phyloP scores from a whole-genome alignment of 306 rosid genomes.

The Pterocarpus santalinus region DNA sequence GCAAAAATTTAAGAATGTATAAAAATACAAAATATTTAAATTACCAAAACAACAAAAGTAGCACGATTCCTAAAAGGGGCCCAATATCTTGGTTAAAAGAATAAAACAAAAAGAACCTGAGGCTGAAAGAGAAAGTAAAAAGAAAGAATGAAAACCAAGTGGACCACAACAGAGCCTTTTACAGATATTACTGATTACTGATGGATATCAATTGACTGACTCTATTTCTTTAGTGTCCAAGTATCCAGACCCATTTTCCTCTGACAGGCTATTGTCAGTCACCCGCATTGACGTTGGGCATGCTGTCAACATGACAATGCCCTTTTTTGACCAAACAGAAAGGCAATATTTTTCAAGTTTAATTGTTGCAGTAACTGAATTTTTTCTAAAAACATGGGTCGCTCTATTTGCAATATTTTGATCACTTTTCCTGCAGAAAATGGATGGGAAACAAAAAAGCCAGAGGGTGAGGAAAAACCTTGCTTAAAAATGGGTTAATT shows the following conservation, averaged over 20 bases:
- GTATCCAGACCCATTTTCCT: slow-evolving; percentile 16
- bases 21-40: not conserved
- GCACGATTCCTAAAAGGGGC: slow-evolving; percentile 18
- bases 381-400: not conserved
- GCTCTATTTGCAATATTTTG: not conserved
- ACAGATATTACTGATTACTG: not conserved
- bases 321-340: slow-evolving; percentile 5
- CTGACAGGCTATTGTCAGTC: slow-evolving; percentile 22
- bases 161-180: slow-evolving; percentile 14
- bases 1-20: not conserved
- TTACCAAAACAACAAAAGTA: not conserved
- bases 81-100: slow-evolving; percentile 24
- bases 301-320: slow-evolving; percentile 9
- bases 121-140: not conserved
- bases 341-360: not conserved
- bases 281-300: not conserved
- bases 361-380: not conserved
- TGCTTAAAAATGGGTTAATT: slow-evolving; percentile 73
- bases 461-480: slow-evolving; percentile 58
- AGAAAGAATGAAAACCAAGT: not conserved
- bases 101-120: not conserved
- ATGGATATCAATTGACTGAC: slow-evolving; percentile 25
- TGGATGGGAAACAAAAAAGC: not conserved
- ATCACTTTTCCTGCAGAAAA: slow-evolving; percentile 3
- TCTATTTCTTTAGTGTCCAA: slow-evolving; percentile 16